phyloP scores from a whole-genome alignment of 495 filamentous ascomycete genomes.

The Annulohypoxylon moriforme region DNA sequence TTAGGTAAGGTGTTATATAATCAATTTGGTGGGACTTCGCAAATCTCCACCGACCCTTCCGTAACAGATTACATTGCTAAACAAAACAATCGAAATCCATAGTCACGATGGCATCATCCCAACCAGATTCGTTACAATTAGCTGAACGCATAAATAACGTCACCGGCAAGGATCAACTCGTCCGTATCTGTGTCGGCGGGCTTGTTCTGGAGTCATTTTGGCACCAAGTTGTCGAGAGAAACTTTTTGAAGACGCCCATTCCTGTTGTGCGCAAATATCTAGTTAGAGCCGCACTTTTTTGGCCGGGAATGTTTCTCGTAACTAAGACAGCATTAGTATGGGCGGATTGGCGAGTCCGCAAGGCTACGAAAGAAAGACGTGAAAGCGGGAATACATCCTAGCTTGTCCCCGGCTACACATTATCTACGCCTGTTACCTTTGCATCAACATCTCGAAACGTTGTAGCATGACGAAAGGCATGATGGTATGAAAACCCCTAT shows the following conservation, averaged over 20 bases:
- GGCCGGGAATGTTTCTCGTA: slow-evolving; percentile 24
- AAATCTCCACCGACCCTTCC: neutral
- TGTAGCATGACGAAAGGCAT: neutral
- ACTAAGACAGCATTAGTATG: slow-evolving; percentile 28
- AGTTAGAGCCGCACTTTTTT: slow-evolving; percentile 18
- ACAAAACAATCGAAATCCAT: neutral
- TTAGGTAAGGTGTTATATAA: no score
- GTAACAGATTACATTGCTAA: neutral
- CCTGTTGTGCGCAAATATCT: slow-evolving; percentile 28
- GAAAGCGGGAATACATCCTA: slow-evolving; percentile 1
- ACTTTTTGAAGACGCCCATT: slow-evolving; percentile 27
- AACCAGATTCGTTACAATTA: slow-evolving; percentile 33
- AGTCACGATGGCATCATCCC: slow-evolving; percentile 25
- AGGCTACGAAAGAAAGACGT: neutral
- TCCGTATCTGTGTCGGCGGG: slow-evolving; percentile 20
- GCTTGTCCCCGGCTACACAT: neutral
- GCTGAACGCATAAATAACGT: slow-evolving; percentile 40
- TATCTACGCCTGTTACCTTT: neutral
- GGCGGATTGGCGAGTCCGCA: slow-evolving; percentile 35
- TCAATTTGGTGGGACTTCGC: no score
- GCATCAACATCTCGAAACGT: neutral
- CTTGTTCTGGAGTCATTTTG: slow-evolving; percentile 36
- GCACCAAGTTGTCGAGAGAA: slow-evolving; percentile 29
- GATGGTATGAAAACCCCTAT: neutral
- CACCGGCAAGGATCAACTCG: slow-evolving; percentile 36